Conservation (phyloP, 805 yeast genomes). For the Candida boidinii region DNA sequence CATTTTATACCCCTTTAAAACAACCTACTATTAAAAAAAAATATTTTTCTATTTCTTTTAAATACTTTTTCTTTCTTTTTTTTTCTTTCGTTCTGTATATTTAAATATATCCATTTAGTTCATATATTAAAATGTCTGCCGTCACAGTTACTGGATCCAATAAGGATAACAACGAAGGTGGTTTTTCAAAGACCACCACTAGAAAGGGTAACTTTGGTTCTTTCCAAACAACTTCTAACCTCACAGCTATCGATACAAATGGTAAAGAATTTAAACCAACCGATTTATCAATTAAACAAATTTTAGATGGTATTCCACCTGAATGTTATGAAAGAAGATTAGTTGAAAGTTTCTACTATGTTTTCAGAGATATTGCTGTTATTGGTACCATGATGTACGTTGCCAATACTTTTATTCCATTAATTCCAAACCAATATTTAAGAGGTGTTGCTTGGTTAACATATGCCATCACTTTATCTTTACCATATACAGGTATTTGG, state of each 20-base stretch:
- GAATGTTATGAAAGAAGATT: conserved; percentile 65
- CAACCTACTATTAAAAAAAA: not conserved
- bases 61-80: not conserved
- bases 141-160: conserved; percentile 23
- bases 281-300: conserved; percentile 67
- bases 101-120: not conserved
- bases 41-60: not conserved
- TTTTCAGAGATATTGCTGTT: conserved; percentile 53
- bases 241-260: conserved; percentile 45
- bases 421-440: conserved; percentile 30
- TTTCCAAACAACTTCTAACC: conserved; percentile 22
- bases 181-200: conserved; percentile 6
- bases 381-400: conserved; percentile 41
- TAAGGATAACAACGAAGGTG: conserved; percentile 5
- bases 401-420: conserved; percentile 47
- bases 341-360: conserved; percentile 49
- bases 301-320: conserved; percentile 61
- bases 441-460: conserved; percentile 53
- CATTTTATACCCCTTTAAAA: not conserved
- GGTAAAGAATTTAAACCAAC: conserved; percentile 70
- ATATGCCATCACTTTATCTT: conserved; percentile 48
- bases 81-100: not conserved
- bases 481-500: conserved; percentile 75
- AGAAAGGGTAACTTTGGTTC: conserved; percentile 33
- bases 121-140: conserved; percentile 19